These are phyloP conservation scores for Ogataea nakhonphanomensis DNA, from an alignment of 805 yeast species.

Conservation along the genomic window DNA sequence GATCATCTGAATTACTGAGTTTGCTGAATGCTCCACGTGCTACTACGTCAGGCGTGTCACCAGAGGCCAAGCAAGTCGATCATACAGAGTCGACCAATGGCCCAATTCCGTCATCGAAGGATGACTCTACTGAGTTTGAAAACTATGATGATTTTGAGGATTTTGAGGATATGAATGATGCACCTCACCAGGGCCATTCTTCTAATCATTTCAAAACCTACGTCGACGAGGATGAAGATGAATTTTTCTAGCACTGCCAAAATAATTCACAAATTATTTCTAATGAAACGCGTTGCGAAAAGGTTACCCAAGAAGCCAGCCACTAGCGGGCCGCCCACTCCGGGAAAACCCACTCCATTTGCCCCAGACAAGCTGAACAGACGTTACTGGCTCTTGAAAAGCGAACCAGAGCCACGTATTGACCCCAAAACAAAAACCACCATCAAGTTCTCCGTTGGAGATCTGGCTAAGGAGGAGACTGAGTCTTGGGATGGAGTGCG, in stretches of 20 bases:
- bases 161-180: conserved; percentile 24
- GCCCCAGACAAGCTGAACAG: conserved; percentile 26
- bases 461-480: conserved; percentile 34
- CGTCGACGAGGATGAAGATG: conserved; percentile 18
- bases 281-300: conserved; percentile 9
- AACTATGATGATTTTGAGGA: conserved; percentile 22
- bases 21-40: conserved; percentile 6
- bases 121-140: conserved; percentile 6
- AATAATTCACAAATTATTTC: conserved; percentile 1
- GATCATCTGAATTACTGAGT: conserved; percentile 9
- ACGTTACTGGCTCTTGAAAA: conserved; percentile 52
- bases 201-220: conserved; percentile 22
- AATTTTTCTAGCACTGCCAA: conserved; percentile 13
- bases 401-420: conserved; percentile 50
- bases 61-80: background rate
- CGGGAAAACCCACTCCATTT: conserved; percentile 35
- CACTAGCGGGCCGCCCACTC: conserved; percentile 22
- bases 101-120: background rate
- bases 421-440: conserved; percentile 47
- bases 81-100: too few species aligned
- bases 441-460: conserved; percentile 45
- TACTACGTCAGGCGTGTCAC: background rate
- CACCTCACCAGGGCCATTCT: conserved; percentile 17
- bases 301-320: conserved; percentile 4
- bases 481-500: conserved; percentile 63